A percentile compares a stretch with the other conserved stretches of the same genome.
These are phyloP conservation scores for Cordia subcordata DNA, from an alignment of 257 asterid genomes.

Conservation along the genomic window DNA sequence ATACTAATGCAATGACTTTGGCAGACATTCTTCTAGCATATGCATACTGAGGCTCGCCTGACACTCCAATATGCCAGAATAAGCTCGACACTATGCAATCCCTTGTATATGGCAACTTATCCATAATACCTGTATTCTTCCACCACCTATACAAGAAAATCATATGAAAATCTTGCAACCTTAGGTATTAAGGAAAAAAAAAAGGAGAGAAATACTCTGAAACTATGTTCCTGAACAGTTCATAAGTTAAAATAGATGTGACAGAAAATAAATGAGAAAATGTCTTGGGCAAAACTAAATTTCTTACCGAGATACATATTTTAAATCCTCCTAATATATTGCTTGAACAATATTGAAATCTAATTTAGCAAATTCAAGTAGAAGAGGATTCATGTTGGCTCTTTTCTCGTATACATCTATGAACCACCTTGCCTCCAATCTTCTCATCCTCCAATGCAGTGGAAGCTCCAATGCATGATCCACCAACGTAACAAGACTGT, in stretches of 20 bases:
- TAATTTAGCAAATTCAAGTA: slow-evolving; percentile 11
- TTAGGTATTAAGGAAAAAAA: no score
- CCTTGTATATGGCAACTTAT: slow-evolving; percentile 10
- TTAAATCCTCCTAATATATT: slow-evolving; percentile 3
- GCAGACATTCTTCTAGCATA: background rate
- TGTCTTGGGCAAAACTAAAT: no score
- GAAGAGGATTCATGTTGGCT: background rate
- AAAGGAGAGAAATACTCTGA: no score
- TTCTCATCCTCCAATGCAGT: background rate
- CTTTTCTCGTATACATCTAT: background rate
- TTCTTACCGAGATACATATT: slow-evolving; percentile 8
- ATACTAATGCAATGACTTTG: background rate
- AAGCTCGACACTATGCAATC: slow-evolving; percentile 11
- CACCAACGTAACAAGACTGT: background rate
- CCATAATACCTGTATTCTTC: slow-evolving; percentile 5
- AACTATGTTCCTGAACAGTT: no score
- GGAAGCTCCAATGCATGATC: slow-evolving; percentile 12
- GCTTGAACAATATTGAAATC: slow-evolving; percentile 16
- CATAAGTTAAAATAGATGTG: no score
- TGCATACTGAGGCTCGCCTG: slow-evolving; percentile 6
- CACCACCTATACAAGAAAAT: slow-evolving; percentile 13
- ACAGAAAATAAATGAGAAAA: no score
- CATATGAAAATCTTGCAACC: no score
- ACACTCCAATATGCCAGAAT: slow-evolving; percentile 9
- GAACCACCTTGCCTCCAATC: slow-evolving; percentile 4